Base-by-base conservation (phyloP, 352 stramenopile species). In the Detonula confervacea region DNA sequence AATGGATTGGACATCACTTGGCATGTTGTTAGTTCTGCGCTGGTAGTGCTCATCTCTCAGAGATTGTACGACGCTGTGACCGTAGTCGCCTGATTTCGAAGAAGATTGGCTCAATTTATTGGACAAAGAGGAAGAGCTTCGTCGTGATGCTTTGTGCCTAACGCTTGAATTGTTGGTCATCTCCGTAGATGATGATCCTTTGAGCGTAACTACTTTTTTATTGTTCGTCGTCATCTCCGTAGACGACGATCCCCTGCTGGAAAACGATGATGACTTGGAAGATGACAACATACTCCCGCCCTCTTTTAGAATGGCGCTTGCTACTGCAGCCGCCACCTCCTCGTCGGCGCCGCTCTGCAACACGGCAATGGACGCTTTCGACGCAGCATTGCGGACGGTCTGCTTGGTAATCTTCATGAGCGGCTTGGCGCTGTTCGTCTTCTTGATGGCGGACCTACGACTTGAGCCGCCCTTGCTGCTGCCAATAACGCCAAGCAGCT, bases 321-420 rank as follows among this genome's bases (percentile, higher is more conserved):
- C 62, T 24, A 72, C 62, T 12, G 44, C 46, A 0, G 62, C 51
- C 16, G 62, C 62, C 11, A 72, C 56, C 14, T 39, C 56, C 2
- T 62, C 24, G 25, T 60, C 35, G 22, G 1, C 62, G 16, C 18
- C 30, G n/a, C 35, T 39, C 29, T 72, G n/a, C 47, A 72, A 54
- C 37, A 72, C 22, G 2, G 47, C 29, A 39, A 72, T 62, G 9
- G 42, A 60, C 24, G 62, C 30, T 16, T 62, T 72, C 0, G 62
- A 54, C 14, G 62, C 62, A n/a, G 62, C 62, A 52, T 72, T 62
- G 11, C 47, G 46, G 11, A 72, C 30, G n/a, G 62, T 54, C 35
- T 72, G 62, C 25, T 52, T 8, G 7, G 62, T 72, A 51, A 72
- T 67, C 18, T 55, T 67, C 59, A 67, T 67, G 16, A 20, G 35